These are phyloP conservation scores for Talaromyces sp. DNA, from an alignment of 2,329 filamentous ascomycete genomes.

Conservation along the genomic window DNA sequence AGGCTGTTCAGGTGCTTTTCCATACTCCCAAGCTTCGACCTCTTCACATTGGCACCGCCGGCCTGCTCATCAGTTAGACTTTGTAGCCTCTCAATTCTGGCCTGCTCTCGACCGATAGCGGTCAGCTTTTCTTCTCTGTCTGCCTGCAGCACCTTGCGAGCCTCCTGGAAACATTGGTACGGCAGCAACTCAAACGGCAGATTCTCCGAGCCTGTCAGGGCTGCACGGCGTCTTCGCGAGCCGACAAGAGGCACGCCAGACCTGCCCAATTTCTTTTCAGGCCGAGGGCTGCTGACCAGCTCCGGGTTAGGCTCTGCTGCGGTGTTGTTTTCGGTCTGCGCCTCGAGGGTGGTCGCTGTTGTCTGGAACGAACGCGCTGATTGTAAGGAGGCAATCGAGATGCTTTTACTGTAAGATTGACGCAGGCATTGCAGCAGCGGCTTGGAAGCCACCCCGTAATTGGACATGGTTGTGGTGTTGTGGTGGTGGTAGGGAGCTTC, in stretches of 20 bases:
- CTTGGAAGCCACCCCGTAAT: constrained; percentile 39
- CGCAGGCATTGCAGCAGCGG: constrained; percentile 39
- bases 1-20: constrained; percentile 66
- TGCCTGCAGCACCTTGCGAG: constrained; percentile 70
- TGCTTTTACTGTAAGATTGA: constrained; percentile 27
- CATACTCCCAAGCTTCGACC: constrained; percentile 65
- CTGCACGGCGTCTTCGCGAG: constrained; percentile 75
- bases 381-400: constrained; percentile 30
- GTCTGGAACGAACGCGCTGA: constrained; percentile 46
- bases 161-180: constrained; percentile 97
- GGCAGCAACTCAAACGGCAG: constrained; percentile 90
- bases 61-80: constrained; percentile 53
- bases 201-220: constrained; percentile 58
- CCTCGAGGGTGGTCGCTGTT: constrained; percentile 37
- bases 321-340: constrained; percentile 38
- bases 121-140: constrained; percentile 78
- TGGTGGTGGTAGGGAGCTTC: not conserved
- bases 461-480: constrained; percentile 24
- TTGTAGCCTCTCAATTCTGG: constrained; percentile 64
- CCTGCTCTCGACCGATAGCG: constrained; percentile 62
- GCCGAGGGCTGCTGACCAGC: constrained; percentile 58
- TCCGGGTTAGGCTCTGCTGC: constrained; percentile 53
- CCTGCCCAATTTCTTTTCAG: constrained; percentile 65
- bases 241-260: constrained; percentile 69
- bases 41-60: constrained; percentile 61